phyloP scores from a whole-genome alignment of 306 rosid species.

The Acacia melanoxylon region DNA sequence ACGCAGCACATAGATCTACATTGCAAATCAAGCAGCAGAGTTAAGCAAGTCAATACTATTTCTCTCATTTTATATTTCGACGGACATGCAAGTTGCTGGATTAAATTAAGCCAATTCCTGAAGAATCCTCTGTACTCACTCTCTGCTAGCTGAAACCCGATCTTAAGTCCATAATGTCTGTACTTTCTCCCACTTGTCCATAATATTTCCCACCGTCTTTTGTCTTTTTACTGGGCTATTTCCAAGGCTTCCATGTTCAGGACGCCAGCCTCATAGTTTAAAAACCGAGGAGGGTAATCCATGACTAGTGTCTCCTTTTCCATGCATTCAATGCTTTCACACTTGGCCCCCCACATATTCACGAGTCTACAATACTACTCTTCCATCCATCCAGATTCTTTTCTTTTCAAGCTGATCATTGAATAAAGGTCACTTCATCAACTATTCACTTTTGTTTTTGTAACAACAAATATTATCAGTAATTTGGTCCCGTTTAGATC shows the following conservation, averaged over 20 bases:
- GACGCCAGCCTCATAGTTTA: neutral
- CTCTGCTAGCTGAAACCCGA: neutral
- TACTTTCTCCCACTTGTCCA: neutral
- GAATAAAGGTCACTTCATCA: neutral
- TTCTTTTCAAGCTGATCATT: neutral
- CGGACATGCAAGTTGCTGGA: conserved; percentile 3
- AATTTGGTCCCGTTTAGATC: too few species aligned
- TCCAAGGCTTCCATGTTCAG: neutral
- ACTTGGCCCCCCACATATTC: conserved; percentile 38
- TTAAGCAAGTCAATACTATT: neutral
- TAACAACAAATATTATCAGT: too few species aligned
- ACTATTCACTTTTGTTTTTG: too few species aligned
- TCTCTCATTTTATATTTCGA: neutral
- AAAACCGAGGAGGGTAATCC: neutral
- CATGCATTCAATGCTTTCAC: neutral
- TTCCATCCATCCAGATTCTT: neutral
- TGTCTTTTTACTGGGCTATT: neutral
- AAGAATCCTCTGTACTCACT: neutral
- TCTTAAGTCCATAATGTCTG: neutral
- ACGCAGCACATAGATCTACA: neutral
- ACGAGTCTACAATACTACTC: conserved; percentile 23
- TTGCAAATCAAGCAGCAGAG: neutral
- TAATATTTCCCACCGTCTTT: neutral
- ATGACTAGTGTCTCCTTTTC: neutral
- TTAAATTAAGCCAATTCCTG: neutral